Conservation (phyloP, 768 basidiomycete genomes). For the Serpula lacrymans region DNA sequence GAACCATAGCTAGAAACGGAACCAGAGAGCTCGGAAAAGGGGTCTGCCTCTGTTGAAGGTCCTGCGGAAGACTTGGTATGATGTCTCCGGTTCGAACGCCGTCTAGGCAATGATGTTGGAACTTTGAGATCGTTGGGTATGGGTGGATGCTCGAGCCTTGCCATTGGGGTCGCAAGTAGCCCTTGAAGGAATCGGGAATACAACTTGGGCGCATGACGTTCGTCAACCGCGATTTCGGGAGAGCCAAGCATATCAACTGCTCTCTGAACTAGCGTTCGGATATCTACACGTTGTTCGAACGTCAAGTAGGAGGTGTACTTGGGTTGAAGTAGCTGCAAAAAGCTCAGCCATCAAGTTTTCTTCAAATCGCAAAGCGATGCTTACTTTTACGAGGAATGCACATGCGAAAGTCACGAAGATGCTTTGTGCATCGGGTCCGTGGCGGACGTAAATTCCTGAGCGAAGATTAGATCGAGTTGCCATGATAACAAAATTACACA, state of each 20-base stretch:
- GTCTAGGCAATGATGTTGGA: conserved; percentile 9
- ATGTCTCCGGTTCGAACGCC: conserved; percentile 4
- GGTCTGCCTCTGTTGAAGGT: conserved; percentile 11
- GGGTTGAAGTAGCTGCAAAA: conserved; percentile 67
- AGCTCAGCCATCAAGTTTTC: too few relatives aligned
- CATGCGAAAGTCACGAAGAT: conserved; percentile 80
- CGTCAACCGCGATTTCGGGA: conserved; percentile 73
- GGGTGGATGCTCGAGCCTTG: conserved; percentile 20
- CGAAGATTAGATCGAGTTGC: conserved; percentile 4
- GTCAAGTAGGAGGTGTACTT: conserved; percentile 64
- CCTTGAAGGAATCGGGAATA: conserved; percentile 78
- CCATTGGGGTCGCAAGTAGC: conserved; percentile 59
- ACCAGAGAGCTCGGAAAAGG: too few relatives aligned
- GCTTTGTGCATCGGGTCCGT: conserved; percentile 77
- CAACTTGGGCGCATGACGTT: conserved; percentile 75
- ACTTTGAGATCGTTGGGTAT: conserved; percentile 2
- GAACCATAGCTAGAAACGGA: conserved; percentile 12
- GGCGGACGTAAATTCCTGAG: conserved; percentile 55
- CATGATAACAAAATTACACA: conserved; percentile 25
- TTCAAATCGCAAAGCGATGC: conserved; percentile 6
- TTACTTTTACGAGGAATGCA: conserved; percentile 78
- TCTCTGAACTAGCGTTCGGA: conserved; percentile 59
- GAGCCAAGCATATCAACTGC: conserved; percentile 67
- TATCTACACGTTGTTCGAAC: conserved; percentile 54
- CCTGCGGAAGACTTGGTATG: conserved; percentile 18